A percentile compares a stretch with the other conserved stretches of the same genome.
phyloP scores from a whole-genome alignment of 257 asterid genomes.

The Anisodus tanguticus region DNA sequence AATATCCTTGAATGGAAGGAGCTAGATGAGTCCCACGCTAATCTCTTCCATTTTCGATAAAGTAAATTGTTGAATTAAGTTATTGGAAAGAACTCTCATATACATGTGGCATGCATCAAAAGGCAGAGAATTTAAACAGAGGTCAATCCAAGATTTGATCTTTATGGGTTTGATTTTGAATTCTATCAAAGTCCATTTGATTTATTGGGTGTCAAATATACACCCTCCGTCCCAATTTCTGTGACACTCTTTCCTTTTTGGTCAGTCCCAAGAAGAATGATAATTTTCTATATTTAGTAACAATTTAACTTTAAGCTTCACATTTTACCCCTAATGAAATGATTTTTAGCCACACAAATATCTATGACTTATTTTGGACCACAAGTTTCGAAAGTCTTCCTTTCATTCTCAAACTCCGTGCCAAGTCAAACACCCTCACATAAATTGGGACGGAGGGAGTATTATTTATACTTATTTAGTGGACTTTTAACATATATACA shows the following conservation, averaged over 20 bases:
- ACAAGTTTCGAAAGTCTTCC: no score
- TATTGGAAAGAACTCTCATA: background rate
- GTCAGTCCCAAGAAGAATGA: no score
- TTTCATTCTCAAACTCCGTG: no score
- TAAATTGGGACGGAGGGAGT: no score
- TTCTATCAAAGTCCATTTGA: background rate
- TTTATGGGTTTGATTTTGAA: background rate
- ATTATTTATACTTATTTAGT: background rate
- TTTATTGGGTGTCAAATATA: background rate
- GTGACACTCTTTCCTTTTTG: no score
- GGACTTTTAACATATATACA: background rate
- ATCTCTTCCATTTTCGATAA: slow-evolving; percentile 22
- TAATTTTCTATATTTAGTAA: no score
- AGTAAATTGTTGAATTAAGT: background rate
- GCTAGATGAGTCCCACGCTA: background rate
- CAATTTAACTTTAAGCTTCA: no score
- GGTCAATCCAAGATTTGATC: slow-evolving; percentile 8
- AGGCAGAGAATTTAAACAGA: background rate
- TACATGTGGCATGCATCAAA: background rate
- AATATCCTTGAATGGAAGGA: slow-evolving; percentile 3
- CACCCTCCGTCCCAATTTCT: no score
- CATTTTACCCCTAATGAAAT: no score
- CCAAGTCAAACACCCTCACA: no score
- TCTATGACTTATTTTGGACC: no score
- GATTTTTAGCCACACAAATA: no score